Evolutionary conservation across 371 early-diverging fungal species (phyloP).

Genomic region (Haplosporangium sp.): DNA sequence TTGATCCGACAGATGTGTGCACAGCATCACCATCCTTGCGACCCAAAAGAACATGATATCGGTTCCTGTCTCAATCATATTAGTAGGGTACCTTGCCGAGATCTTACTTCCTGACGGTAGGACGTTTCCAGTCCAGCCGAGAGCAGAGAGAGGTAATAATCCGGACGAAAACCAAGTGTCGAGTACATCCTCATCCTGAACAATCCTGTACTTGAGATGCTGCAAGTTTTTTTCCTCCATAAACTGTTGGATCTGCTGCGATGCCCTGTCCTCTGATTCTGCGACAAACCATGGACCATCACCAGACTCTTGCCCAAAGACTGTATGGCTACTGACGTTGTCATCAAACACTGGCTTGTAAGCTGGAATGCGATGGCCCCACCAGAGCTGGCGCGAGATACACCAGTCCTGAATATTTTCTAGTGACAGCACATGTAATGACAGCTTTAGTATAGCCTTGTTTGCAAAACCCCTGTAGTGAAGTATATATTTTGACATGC

Average conservation of each 20-base stretch:
- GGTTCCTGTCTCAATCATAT: slow-evolving; percentile 97
- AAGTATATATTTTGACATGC: background rate
- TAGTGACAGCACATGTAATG: background rate
- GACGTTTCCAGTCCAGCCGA: slow-evolving; percentile 68
- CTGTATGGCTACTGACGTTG: background rate
- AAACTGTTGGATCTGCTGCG: slow-evolving; percentile 38
- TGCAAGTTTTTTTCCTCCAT: slow-evolving; percentile 16
- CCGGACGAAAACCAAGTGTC: slow-evolving; percentile 99
- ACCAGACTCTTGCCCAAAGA: slow-evolving; percentile 11
- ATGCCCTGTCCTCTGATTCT: slow-evolving; percentile 68
- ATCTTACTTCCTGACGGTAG: slow-evolving; percentile 56
- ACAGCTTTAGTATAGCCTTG: too few relatives aligned
- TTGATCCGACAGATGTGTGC: slow-evolving; percentile 86
- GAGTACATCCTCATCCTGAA: slow-evolving; percentile 97
- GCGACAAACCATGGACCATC: slow-evolving; percentile 78
- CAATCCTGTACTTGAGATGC: slow-evolving; percentile 40
- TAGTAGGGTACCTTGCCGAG: slow-evolving; percentile 78
- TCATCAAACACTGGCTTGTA: slow-evolving; percentile 78
- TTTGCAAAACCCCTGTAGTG: too few relatives aligned
- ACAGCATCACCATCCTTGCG: slow-evolving; percentile 99
- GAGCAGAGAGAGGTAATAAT: slow-evolving; percentile 94
- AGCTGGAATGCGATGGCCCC: slow-evolving; percentile 99
- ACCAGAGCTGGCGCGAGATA: slow-evolving; percentile 99
- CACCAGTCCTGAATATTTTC: slow-evolving; percentile 99
- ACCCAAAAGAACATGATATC: slow-evolving; percentile 99